Base-by-base conservation (phyloP, 306 rosid species). In the Dalbergia cochinchinensis region DNA sequence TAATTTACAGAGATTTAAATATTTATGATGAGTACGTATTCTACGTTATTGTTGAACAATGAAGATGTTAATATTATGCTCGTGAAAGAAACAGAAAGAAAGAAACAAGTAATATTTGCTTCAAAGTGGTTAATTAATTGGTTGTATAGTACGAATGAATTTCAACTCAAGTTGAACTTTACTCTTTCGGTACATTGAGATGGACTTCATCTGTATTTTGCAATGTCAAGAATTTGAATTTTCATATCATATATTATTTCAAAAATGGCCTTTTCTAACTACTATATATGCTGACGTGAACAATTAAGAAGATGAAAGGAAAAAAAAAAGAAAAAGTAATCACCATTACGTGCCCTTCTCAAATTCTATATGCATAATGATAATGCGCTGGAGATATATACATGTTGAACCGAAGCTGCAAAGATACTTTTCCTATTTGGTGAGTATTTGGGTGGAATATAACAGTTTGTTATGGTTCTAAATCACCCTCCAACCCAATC, bases 401-500 rank as follows among this genome's bases (percentile, higher is more conserved):
- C 51, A 34, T 18, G 7, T 20, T n/a, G 8, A 19, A 39, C 55
- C 22, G 16, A 59, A 59, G 59, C 16, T 4, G 45, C 51, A 70
- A 48, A 79, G 71, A 54, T 72, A 41, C 74, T 41, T 16, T 65
- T 42, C 54, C 61, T 41, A 73, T 80, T 14, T 60, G 51, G 63
- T 58, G 7, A 64, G 48, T 65, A n/a, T 15, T 65, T 11, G 15
- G 65, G 77, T 68, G 37, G 77, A 81, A 82, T 82, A 61, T 61
- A 75, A 76, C 78, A 82, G 78, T n/a, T 63, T 82, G 62, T 18
- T 61, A 39, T 76, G 78, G 69, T 63, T 76, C 81, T 47, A 62
- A 22, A 33, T 41, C 54, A 35, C 33, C 44, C 5, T 66, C 50
- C 71, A 39, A 7, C 11, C 5, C 18, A 11, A 57, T 57, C 13